Base-by-base conservation (phyloP, 805 yeast species). In the Metschnikowia lochheadii region DNA sequence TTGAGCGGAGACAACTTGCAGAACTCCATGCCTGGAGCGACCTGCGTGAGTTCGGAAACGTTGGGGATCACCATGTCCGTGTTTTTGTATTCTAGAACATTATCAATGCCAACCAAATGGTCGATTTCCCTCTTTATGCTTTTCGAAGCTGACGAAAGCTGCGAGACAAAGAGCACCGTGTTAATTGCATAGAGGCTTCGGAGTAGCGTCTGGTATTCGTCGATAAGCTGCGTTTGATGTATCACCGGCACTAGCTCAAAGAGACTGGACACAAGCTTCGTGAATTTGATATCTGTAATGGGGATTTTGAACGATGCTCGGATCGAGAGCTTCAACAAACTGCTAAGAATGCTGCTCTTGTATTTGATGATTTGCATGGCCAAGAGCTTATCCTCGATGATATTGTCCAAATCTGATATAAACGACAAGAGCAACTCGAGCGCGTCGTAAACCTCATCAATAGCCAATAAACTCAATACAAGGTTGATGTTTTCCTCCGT, bases 331-430 rank as follows among this genome's bases (percentile, higher is more conserved):
- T 56, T 59, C 40, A 70, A 60, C 6, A 72, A 52, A 60, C 58
- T 62, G 13, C 52, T 47, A 18, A 67, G 56, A 14, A 74, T 63
- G 1, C 51, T 60, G 10, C 64, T 56, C 49, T 72, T 72, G 50
- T 54, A 63, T 39, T 66, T 64, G 21, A 71, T 68, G 8, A 72
- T 58, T 53, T 72, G 79, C 65, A 67, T 68, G 3, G 70, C 61
- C 50, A 71, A 60, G n/a, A 56, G 57, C 17, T 61, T 65, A 18
- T 65, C 65, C 34, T 63, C 68, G 26, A 60, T 54, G 33, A 69
- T 66, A 43, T 63, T 63, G 6, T 68, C 63, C 18, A 68, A 55
- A 49, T 70, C 67, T n/a, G 63, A 62, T 2, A 72, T 58, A 36
- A 63, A 60, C 1, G 66, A 60, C 10, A 75, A 57, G 32, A 73